A percentile compares a stretch with the other conserved stretches of the same genome.
These are phyloP conservation scores for Ceratocystis albifundus DNA, from an alignment of 2,329 filamentous ascomycete species.

Conservation along the genomic window DNA sequence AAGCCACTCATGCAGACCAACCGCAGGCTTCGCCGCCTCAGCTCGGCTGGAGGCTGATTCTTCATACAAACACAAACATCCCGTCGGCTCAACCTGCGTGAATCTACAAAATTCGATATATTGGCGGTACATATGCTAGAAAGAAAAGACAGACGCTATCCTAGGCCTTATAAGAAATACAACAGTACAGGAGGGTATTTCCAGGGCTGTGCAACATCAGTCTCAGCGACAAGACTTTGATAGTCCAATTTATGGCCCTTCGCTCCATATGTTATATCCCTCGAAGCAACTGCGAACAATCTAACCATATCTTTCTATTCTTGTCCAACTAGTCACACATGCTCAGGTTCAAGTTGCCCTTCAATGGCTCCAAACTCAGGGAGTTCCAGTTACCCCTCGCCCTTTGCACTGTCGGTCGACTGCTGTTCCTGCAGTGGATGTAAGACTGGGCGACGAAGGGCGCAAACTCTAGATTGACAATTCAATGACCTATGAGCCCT, in stretches of 20 bases:
- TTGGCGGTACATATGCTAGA: background rate
- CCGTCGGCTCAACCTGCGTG: background rate
- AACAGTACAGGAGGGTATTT: too few species aligned
- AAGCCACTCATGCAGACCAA: background rate
- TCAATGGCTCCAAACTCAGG: background rate
- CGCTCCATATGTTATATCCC: background rate
- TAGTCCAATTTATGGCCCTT: background rate
- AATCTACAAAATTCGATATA: background rate
- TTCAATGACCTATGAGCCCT: background rate
- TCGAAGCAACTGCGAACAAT: background rate
- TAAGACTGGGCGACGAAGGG: background rate
- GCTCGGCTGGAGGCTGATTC: background rate
- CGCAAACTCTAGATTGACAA: background rate
- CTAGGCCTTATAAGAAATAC: too few species aligned
- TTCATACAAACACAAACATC: background rate
- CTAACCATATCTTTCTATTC: background rate
- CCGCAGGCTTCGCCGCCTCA: background rate
- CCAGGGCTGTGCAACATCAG: background rate
- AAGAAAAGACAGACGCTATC: too few species aligned
- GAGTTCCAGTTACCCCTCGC: background rate
- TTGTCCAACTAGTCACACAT: background rate
- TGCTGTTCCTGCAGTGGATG: background rate
- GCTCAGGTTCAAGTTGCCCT: background rate
- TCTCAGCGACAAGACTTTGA: background rate
- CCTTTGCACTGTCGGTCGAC: background rate